phyloP scores from a whole-genome alignment of 2,329 filamentous ascomycete genomes.

The Penicillium palitans region DNA sequence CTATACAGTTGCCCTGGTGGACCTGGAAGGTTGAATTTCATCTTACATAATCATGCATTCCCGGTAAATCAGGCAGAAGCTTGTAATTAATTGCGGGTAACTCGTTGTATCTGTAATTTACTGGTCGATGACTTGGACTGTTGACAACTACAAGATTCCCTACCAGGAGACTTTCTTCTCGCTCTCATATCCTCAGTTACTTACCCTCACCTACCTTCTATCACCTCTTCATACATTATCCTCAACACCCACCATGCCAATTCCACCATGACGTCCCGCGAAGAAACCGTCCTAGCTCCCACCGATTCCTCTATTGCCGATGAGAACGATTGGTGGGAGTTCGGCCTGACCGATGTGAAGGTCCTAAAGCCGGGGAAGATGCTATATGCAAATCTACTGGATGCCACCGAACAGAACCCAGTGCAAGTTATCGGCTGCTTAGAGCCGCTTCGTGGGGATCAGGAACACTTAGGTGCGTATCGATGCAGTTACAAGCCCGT shows the following conservation, averaged over 20 bases:
- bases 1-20: too few species aligned
- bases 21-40: too few species aligned
- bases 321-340: constrained; percentile 62
- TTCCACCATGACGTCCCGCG: constrained; percentile 46
- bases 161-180: constrained; percentile 4
- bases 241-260: constrained; percentile 35
- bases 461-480: constrained; percentile 44
- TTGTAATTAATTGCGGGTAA: constrained; percentile 15
- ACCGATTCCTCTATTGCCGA: constrained; percentile 47
- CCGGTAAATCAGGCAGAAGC: neutral
- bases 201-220: neutral
- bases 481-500: constrained; percentile 9
- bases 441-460: constrained; percentile 47
- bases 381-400: constrained; percentile 55
- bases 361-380: constrained; percentile 52
- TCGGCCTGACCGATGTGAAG: constrained; percentile 56
- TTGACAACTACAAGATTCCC: constrained; percentile 18
- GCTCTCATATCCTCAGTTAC: constrained; percentile 1
- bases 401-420: constrained; percentile 55
- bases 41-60: neutral
- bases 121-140: constrained; percentile 13
- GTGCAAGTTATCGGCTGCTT: constrained; percentile 57
- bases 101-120: constrained; percentile 24
- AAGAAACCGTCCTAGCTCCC: constrained; percentile 48
- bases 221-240: neutral